Percentiles rank a stretch among this genome's conserved stretches.
phyloP scores from a whole-genome alignment of 495 filamentous ascomycete genomes.

The Aspergillus nidulans region DNA sequence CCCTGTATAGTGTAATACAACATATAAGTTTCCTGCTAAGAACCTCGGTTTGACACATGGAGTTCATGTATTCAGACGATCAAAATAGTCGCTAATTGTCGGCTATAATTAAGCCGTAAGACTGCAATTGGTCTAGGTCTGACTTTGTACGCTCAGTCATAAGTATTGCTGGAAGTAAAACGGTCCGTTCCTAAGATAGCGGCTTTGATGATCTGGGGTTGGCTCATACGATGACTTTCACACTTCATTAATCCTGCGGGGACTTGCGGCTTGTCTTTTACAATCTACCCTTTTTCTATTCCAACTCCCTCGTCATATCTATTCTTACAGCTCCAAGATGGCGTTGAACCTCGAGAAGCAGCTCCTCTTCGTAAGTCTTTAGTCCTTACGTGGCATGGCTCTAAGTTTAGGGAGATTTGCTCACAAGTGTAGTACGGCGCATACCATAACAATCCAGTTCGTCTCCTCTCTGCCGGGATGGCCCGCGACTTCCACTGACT shows the following conservation, averaged over 20 bases:
- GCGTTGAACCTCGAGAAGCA: slow-evolving; percentile 76
- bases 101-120: not conserved
- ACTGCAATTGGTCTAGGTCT: not conserved
- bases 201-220: not conserved
- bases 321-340: slow-evolving; percentile 41
- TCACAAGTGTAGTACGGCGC: slow-evolving; percentile 67
- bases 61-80: not conserved
- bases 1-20: not conserved
- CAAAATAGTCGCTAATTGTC: not conserved
- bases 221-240: not conserved
- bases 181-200: not conserved
- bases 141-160: not conserved
- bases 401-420: slow-evolving; percentile 2
- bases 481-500: slow-evolving; percentile 5
- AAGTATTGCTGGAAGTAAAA: not conserved
- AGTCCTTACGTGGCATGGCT: slow-evolving; percentile 26
- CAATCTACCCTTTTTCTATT: not conserved
- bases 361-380: slow-evolving; percentile 64
- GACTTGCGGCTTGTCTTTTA: not conserved
- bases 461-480: slow-evolving; percentile 5
- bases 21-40: not conserved
- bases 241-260: not conserved
- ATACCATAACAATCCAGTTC: slow-evolving; percentile 83
- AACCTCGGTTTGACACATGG: slow-evolving; percentile 12
- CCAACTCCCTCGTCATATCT: not conserved